Percentiles rank a stretch among this genome's conserved stretches.
phyloP scores from a whole-genome alignment of 441 rosid species.

The Mallotus japonicus region DNA sequence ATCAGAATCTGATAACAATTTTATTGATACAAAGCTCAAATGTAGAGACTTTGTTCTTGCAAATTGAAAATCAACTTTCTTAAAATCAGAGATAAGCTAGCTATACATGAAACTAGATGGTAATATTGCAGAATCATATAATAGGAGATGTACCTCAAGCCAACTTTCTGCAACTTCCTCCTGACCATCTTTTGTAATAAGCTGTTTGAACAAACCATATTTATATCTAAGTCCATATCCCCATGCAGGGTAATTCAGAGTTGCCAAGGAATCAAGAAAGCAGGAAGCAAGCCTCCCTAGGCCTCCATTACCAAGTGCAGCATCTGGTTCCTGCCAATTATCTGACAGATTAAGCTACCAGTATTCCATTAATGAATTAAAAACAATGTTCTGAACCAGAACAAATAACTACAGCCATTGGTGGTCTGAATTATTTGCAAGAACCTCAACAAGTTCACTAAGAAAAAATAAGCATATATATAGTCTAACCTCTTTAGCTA shows the following conservation, averaged over 20 bases:
- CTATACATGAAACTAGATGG: no score
- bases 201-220: slow-evolving; percentile 90
- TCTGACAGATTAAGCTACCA: slow-evolving; percentile 21
- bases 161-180: slow-evolving; percentile 95
- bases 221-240: slow-evolving; percentile 95
- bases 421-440: slow-evolving; percentile 3
- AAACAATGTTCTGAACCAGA: no score
- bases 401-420: no score
- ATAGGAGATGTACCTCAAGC: slow-evolving; percentile 68
- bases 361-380: no score
- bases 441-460: slow-evolving; percentile 2
- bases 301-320: slow-evolving; percentile 99
- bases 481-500: slow-evolving; percentile 59
- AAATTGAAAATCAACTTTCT: no score
- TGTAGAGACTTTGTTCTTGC: no score
- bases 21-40: no score
- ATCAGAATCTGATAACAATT: no score
- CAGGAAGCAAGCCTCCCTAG: slow-evolving; percentile 99
- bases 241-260: slow-evolving; percentile 95
- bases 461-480: no score
- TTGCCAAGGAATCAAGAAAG: slow-evolving; percentile 95
- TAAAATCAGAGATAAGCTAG: no score
- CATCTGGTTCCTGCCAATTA: slow-evolving; percentile 81
- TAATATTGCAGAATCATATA: no score
- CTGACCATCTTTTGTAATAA: slow-evolving; percentile 86